Evolutionary conservation across 2,329 filamentous ascomycete species (phyloP), one percentile per base, ranked within the genome.

Genomic region (Lecanicillium sp.): DNA sequence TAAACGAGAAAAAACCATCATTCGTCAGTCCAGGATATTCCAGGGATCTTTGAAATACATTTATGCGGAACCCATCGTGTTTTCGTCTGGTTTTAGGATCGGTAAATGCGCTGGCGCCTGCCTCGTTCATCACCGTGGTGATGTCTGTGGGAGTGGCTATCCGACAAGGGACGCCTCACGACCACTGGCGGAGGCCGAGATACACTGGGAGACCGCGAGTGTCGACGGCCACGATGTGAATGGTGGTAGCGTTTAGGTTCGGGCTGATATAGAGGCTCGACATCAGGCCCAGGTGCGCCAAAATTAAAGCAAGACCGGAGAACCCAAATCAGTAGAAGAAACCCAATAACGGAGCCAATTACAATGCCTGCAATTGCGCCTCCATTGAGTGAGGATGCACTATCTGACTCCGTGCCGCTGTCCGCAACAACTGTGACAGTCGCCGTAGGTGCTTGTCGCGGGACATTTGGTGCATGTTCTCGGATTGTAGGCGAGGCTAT

Each of bases 351-450:
- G 17, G 65, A 66, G 15, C 68, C 68, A 44, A 72, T 63, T 33
- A 72, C 65, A 42, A 72, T 72, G 33, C 68, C 69, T 1, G 67
- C 68, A 35, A 73, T 72, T 33, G 66, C 68, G 33, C 69, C 69
- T 35, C 65, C 67, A 30, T 56, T 62, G 11, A 73, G 57, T 9
- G 39, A 45, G n/a, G 42, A 51, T 22, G 45, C 33, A 12, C 47
- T 43, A 29, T 44, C 42, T 33, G 44, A 48, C 34, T 44, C 33
- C 27, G 46, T 42, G 7, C 43, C 35, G 31, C 44, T 43, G 11
- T 47, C 33, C 1, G 48, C n/a, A 9, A 50, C 37, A 16, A 63
- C 49, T 2, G 60, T 63, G 4, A 60, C 51, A 2, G 59, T 60
- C 9, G 49, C 46, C 3, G 38, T 31, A 6, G 29, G 8, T n/a